Evolutionary conservation across 2,329 filamentous ascomycete genomes (phyloP).

Genomic region (Beauveria medogensis): DNA sequence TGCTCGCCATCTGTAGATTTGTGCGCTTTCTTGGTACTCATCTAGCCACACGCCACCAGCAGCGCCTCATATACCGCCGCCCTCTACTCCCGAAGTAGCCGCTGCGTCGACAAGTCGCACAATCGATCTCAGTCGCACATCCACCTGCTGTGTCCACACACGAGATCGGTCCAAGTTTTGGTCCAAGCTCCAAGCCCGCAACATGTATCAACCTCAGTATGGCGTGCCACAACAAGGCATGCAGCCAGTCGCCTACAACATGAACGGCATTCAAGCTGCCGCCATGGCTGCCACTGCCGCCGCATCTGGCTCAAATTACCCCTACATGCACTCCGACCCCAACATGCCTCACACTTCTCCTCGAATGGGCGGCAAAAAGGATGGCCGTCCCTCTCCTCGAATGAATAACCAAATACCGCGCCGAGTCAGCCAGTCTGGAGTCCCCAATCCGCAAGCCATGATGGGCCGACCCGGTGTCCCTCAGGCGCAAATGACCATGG

Average conservation of each 20-base stretch:
- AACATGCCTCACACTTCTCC: constrained; percentile 66
- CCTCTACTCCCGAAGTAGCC: constrained; percentile 11
- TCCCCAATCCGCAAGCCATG: constrained; percentile 65
- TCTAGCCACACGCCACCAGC: neutral
- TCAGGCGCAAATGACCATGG: constrained; percentile 57
- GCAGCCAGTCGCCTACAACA: constrained; percentile 59
- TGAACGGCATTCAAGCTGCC: constrained; percentile 77
- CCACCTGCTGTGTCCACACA: constrained; percentile 10
- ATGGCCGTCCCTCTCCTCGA: constrained; percentile 70
- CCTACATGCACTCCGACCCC: constrained; percentile 64
- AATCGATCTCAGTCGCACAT: neutral
- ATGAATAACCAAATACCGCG: constrained; percentile 59
- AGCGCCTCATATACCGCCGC: constrained; percentile 6
- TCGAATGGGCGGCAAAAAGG: constrained; percentile 62
- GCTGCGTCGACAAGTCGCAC: constrained; percentile 6
- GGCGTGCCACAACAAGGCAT: constrained; percentile 66
- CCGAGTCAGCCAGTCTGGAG: constrained; percentile 69
- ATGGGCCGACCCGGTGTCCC: constrained; percentile 58
- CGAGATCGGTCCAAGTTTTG: constrained; percentile 16
- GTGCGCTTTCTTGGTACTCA: neutral
- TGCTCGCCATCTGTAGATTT: constrained; percentile 1
- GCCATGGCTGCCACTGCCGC: constrained; percentile 90
- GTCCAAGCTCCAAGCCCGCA: constrained; percentile 18
- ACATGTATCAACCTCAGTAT: constrained; percentile 72
- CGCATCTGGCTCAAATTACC: constrained; percentile 72